Conservation (phyloP, 2,329 filamentous ascomycete species). For the Alternaria ventricosa region DNA sequence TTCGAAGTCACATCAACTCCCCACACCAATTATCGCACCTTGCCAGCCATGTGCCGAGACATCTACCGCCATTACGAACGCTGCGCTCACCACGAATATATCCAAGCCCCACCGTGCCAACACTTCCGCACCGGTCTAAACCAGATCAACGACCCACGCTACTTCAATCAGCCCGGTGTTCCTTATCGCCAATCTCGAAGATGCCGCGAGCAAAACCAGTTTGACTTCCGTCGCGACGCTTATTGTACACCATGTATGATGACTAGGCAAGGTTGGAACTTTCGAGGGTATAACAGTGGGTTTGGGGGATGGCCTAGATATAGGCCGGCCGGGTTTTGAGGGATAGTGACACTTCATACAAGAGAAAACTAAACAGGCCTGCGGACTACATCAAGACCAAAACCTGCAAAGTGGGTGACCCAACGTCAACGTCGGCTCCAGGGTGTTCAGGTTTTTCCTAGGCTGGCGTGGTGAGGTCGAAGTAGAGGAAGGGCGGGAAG, state of each 20-base stretch:
- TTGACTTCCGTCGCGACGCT: not conserved
- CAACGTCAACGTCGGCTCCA: not conserved
- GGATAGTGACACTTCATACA: not conserved
- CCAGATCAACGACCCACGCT: conserved; percentile 8
- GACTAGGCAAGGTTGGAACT: conserved; percentile 8
- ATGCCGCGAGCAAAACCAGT: not conserved
- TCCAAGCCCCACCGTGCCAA: not conserved
- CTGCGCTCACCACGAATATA: conserved; percentile 12
- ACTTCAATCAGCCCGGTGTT: conserved; percentile 2
- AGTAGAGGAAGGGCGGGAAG: not conserved
- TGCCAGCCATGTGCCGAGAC: conserved; percentile 4
- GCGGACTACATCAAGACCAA: not conserved
- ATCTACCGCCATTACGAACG: conserved; percentile 4
- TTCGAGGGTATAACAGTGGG: conserved; percentile 1
- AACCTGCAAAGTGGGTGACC: not conserved
- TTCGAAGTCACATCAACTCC: not conserved
- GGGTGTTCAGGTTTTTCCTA: not conserved
- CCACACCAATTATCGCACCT: too few relatives aligned
- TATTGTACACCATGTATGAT: conserved; percentile 8
- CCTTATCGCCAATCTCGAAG: conserved; percentile 4
- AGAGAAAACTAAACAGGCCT: not conserved
- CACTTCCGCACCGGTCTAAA: conserved; percentile 2
- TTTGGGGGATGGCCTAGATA: not conserved
- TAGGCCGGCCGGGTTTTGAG: not conserved
- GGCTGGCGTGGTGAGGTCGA: not conserved